Evolutionary conservation across 2,329 filamentous ascomycete genomes (phyloP).

Genomic region (Aureobasidium sp.): DNA sequence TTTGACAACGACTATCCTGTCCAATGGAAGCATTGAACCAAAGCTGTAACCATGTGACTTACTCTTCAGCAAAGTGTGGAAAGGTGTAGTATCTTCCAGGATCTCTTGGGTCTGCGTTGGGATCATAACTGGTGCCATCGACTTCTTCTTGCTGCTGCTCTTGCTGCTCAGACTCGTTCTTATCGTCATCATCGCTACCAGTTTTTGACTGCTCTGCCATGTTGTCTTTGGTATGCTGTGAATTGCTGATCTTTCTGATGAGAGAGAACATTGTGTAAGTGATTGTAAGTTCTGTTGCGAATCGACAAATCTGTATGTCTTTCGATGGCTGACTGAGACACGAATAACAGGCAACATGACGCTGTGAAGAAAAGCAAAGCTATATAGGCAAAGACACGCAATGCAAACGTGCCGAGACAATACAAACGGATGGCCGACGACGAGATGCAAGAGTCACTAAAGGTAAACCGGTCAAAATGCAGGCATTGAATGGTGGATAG

Average conservation of each 20-base stretch:
- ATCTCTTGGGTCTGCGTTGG: slow-evolving; percentile 4
- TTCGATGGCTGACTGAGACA: not conserved
- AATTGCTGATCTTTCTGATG: slow-evolving; percentile 2
- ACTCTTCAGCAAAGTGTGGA: not conserved
- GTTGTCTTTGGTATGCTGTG: not conserved
- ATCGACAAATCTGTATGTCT: not conserved
- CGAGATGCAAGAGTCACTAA: not conserved
- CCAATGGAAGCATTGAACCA: not conserved
- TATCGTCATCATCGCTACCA: not conserved
- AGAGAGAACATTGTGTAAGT: not conserved
- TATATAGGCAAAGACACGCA: not conserved
- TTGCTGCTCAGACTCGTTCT: not conserved
- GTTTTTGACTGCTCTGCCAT: not conserved
- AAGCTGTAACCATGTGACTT: not conserved
- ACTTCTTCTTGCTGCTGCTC: not conserved
- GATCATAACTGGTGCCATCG: not conserved
- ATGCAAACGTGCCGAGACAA: not conserved
- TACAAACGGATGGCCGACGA: not conserved
- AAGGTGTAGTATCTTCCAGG: slow-evolving; percentile 11
- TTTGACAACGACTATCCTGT: not conserved
- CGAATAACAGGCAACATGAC: not conserved
- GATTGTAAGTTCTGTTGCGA: not conserved
- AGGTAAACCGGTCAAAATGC: slow-evolving; percentile 1
- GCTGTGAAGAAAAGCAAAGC: not conserved
- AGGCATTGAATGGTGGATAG: not conserved